Percentiles rank a stretch among this genome's conserved stretches.
Conservation (phyloP, 208 protist genomes). For the Wallacemonas sp. region DNA sequence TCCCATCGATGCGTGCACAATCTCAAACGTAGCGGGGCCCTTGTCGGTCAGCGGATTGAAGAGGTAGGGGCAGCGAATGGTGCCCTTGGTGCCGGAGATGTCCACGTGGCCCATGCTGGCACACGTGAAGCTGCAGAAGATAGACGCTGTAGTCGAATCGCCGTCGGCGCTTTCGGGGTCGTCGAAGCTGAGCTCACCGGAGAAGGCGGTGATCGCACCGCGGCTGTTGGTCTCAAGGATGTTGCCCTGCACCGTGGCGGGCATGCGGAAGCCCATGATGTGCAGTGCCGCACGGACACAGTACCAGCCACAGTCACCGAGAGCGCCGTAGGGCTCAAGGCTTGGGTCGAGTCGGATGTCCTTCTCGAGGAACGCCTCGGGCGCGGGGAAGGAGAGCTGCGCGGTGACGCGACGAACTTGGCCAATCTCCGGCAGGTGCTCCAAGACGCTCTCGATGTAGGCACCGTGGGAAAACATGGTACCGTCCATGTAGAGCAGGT, state of each 20-base stretch:
- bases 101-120: conserved; percentile 30
- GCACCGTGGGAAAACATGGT: conserved; percentile 60
- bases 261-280: conserved; percentile 53
- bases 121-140: conserved; percentile 22
- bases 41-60: conserved; percentile 24
- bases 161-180: conserved; percentile 3
- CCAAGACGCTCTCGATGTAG: conserved; percentile 44
- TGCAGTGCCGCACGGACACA: conserved; percentile 70
- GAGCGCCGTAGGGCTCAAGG: conserved; percentile 59
- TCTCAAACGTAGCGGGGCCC: conserved; percentile 16
- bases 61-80: conserved; percentile 35
- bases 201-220: conserved; percentile 60
- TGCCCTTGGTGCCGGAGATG: conserved; percentile 33
- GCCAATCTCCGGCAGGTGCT: conserved; percentile 28
- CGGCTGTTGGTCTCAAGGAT: conserved; percentile 41
- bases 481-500: conserved; percentile 70
- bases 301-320: conserved; percentile 81
- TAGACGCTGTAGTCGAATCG: conserved; percentile 12
- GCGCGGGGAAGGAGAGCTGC: conserved; percentile 47
- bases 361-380: conserved; percentile 39
- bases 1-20: conserved; percentile 17
- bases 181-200: conserved; percentile 51
- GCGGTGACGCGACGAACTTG: conserved; percentile 43
- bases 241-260: conserved; percentile 39
- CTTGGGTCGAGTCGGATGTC: conserved; percentile 61